Conservation (phyloP, 2,329 filamentous ascomycete genomes). For the Fusarium mundagurra region DNA sequence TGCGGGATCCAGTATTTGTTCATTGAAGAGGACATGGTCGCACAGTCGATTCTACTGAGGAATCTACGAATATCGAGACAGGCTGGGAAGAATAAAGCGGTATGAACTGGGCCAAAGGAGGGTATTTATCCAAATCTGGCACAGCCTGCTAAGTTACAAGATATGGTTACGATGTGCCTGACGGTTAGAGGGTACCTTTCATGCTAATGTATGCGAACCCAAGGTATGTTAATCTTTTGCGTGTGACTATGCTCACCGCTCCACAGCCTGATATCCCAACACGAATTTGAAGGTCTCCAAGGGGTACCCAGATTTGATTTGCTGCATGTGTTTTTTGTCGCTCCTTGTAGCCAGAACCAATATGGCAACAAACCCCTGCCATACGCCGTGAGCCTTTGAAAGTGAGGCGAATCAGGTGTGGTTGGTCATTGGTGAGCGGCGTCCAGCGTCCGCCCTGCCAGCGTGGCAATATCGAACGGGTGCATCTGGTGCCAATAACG, state of each 20-base stretch:
- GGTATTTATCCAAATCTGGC: conserved; percentile 42
- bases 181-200: conserved; percentile 34
- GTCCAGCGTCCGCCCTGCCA: conserved; percentile 41
- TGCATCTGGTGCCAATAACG: conserved; percentile 32
- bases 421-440: conserved; percentile 41
- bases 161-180: conserved; percentile 36
- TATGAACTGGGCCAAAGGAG: conserved; percentile 25
- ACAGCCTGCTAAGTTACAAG: conserved; percentile 23
- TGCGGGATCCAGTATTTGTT: conserved; percentile 71
- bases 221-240: conserved; percentile 37
- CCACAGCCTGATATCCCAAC: conserved; percentile 33
- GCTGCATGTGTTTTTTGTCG: conserved; percentile 36
- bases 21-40: conserved; percentile 49
- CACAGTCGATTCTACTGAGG: conserved; percentile 20
- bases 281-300: conserved; percentile 34
- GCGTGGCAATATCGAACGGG: conserved; percentile 42
- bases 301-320: conserved; percentile 32
- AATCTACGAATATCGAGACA: conserved; percentile 19
- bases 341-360: conserved; percentile 37
- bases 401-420: conserved; percentile 44
- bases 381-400: conserved; percentile 39
- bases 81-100: conserved; percentile 18
- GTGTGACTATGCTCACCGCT: conserved; percentile 44
- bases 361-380: conserved; percentile 40
- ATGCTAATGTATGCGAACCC: conserved; percentile 41